A percentile compares a stretch with the other conserved stretches of the same genome.
phyloP scores from a whole-genome alignment of 768 basidiomycete species.

The Lactarius quietus region DNA sequence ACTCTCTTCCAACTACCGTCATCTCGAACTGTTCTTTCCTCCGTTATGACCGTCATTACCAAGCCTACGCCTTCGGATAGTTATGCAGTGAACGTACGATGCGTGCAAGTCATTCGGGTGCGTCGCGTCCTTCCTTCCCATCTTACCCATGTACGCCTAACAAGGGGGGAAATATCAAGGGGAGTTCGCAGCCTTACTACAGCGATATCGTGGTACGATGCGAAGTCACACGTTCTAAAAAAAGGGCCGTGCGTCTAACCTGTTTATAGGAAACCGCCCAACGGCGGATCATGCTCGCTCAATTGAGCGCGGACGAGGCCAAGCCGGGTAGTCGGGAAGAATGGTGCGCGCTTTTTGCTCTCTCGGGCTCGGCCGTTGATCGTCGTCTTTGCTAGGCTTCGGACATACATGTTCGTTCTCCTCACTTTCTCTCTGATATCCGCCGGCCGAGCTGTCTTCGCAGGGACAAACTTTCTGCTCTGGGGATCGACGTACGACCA shows the following conservation, averaged over 20 bases:
- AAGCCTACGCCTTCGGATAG: background rate
- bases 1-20: no score
- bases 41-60: background rate
- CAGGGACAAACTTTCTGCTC: constrained; percentile 17
- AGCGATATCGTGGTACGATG: constrained; percentile 21
- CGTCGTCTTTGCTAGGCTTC: constrained; percentile 7
- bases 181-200: constrained; percentile 3
- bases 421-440: no score
- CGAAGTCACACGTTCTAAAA: background rate
- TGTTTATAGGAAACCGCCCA: constrained; percentile 17
- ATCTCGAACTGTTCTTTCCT: background rate
- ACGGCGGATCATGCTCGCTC: constrained; percentile 20
- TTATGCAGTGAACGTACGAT: constrained; percentile 16
- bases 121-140: background rate
- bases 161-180: background rate
- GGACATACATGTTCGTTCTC: constrained; percentile 15
- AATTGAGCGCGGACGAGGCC: constrained; percentile 17
- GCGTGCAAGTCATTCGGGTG: constrained; percentile 14
- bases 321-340: constrained; percentile 8
- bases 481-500: constrained; percentile 19
- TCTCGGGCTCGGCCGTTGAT: background rate
- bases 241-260: background rate
- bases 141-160: background rate
- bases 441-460: background rate
- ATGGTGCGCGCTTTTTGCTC: constrained; percentile 4